These are phyloP conservation scores for Lentithecium fluviatile DNA, from an alignment of 495 filamentous ascomycete species.

Conservation along the genomic window DNA sequence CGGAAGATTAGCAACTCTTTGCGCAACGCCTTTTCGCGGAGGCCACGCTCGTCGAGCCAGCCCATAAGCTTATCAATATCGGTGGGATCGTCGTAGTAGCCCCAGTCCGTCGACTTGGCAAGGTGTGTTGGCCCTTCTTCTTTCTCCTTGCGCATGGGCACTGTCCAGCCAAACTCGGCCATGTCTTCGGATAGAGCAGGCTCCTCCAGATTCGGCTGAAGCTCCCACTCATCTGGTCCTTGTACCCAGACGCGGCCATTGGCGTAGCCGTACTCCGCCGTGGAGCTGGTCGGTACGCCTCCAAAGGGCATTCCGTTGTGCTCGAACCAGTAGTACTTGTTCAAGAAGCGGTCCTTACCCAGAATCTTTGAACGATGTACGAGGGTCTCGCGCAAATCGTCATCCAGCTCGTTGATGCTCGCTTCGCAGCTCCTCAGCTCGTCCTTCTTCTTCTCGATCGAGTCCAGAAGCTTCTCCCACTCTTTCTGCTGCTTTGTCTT, in stretches of 20 bases:
- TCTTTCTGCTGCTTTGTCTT: constrained; percentile 80
- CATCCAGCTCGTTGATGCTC: constrained; percentile 78
- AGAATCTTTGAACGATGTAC: constrained; percentile 85
- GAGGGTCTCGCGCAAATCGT: constrained; percentile 89
- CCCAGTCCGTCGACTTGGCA: constrained; percentile 78
- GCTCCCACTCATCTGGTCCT: constrained; percentile 86
- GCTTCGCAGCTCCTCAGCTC: constrained; percentile 76
- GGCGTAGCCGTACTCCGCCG: constrained; percentile 79
- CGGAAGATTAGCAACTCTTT: constrained; percentile 80
- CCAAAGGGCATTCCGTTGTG: constrained; percentile 96
- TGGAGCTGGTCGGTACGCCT: constrained; percentile 84
- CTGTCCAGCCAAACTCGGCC: constrained; percentile 70
- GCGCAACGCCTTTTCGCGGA: constrained; percentile 76
- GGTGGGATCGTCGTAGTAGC: constrained; percentile 78
- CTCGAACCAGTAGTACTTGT: constrained; percentile 98
- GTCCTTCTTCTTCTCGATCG: constrained; percentile 81
- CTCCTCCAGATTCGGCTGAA: constrained; percentile 74
- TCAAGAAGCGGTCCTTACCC: constrained; percentile 94
- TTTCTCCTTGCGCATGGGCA: constrained; percentile 76
- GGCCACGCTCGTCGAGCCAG: constrained; percentile 84
- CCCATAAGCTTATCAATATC: constrained; percentile 72
- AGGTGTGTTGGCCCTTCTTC: constrained; percentile 85
- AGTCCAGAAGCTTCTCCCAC: constrained; percentile 80
- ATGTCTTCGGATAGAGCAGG: constrained; percentile 61
- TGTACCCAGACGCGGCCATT: constrained; percentile 97